phyloP scores from a whole-genome alignment of 768 basidiomycete genomes.

The Pleurotus tuoliensis region DNA sequence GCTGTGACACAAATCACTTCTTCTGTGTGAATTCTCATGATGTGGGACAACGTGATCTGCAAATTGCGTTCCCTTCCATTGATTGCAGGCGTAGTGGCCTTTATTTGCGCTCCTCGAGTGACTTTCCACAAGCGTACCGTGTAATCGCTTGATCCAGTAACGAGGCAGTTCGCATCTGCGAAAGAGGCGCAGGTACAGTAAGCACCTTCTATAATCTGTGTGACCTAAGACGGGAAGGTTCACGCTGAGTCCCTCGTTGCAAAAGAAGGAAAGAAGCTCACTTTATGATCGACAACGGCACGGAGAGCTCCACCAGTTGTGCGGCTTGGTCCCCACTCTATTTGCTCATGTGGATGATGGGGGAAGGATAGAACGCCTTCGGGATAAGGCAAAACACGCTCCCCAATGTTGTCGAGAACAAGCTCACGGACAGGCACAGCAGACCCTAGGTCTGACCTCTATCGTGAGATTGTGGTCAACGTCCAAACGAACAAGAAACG shows the following conservation, averaged over 20 bases:
- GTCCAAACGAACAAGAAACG: not conserved
- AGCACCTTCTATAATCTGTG: slow-evolving; percentile 74
- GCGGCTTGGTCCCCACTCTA: slow-evolving; percentile 59
- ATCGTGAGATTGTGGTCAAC: not conserved
- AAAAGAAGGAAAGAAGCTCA: slow-evolving; percentile 18
- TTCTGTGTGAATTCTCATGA: slow-evolving; percentile 78
- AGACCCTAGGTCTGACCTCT: slow-evolving; percentile 42
- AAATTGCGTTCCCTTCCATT: slow-evolving; percentile 16
- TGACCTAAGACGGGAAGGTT: slow-evolving; percentile 37
- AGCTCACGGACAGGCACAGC: slow-evolving; percentile 45
- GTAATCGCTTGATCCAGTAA: slow-evolving; percentile 78
- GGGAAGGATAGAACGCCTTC: slow-evolving; percentile 57
- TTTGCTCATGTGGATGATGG: slow-evolving; percentile 57
- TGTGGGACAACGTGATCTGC: slow-evolving; percentile 50
- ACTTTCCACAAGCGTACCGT: slow-evolving; percentile 83
- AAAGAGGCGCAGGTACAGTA: slow-evolving; percentile 74
- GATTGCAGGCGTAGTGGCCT: slow-evolving; percentile 18
- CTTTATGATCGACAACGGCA: slow-evolving; percentile 60
- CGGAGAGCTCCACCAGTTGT: slow-evolving; percentile 52
- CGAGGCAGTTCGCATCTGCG: slow-evolving; percentile 66
- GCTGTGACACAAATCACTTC: slow-evolving; percentile 65
- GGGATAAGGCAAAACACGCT: slow-evolving; percentile 59
- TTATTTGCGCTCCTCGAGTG: slow-evolving; percentile 29
- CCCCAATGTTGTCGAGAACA: slow-evolving; percentile 52
- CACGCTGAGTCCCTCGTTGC: not conserved